A percentile compares a stretch with the other conserved stretches of the same genome.
Conservation (phyloP, 2,329 filamentous ascomycete species). For the Xylariales sp. region DNA sequence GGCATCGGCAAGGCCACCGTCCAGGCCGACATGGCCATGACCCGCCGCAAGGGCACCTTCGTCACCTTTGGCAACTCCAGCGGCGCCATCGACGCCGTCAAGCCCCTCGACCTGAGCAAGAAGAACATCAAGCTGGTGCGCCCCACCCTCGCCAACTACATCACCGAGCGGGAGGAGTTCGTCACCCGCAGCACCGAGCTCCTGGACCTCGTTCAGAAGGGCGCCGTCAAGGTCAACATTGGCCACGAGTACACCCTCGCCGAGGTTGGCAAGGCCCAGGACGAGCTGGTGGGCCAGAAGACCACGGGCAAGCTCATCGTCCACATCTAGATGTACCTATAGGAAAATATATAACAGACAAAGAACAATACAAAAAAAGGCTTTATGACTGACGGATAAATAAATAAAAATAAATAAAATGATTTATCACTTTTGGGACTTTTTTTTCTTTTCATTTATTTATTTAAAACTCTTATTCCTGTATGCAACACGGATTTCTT, state of each 20-base stretch:
- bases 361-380: no score
- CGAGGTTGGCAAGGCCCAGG: constrained; percentile 68
- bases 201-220: constrained; percentile 12
- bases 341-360: no score
- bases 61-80: constrained; percentile 78
- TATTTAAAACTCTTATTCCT: no score
- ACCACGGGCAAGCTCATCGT: constrained; percentile 71
- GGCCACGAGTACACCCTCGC: constrained; percentile 69
- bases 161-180: constrained; percentile 56
- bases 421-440: no score
- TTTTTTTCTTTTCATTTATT: no score
- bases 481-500: no score
- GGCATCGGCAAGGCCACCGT: constrained; percentile 84
- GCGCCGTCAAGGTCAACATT: constrained; percentile 56
- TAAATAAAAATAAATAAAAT: no score
- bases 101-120: constrained; percentile 44
- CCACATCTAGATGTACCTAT: constrained; percentile 11
- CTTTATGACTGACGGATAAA: no score
- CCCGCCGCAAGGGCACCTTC: constrained; percentile 73
- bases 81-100: constrained; percentile 70
- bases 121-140: constrained; percentile 65
- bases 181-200: constrained; percentile 20
- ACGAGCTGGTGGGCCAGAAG: constrained; percentile 75
- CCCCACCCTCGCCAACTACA: constrained; percentile 62
- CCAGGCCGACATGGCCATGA: constrained; percentile 68